Evolutionary conservation across 257 asterid genomes (phyloP).

Genomic region (Capsicum pubescens): DNA sequence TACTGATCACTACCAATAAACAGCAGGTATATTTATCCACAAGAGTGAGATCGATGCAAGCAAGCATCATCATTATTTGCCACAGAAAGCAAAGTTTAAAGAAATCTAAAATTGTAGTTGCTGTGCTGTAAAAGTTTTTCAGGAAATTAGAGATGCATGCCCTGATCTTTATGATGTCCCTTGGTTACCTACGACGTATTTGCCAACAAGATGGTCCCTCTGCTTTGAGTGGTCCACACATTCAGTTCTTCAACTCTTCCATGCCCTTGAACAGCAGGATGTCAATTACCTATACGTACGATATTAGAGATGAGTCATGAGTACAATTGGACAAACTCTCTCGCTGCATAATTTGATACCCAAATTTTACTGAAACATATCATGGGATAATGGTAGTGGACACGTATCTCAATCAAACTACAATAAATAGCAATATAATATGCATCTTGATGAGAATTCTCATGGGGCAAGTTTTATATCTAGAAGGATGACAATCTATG

Average conservation of each 20-base stretch:
- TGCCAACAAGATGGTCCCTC: conserved; percentile 91
- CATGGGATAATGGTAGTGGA: background rate
- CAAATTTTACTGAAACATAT: too few relatives aligned
- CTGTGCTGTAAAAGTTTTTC: conserved; percentile 66
- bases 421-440: background rate
- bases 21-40: background rate
- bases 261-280: conserved; percentile 85
- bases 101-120: conserved; percentile 65
- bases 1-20: background rate
- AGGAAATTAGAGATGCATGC: conserved; percentile 59
- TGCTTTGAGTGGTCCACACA: conserved; percentile 90
- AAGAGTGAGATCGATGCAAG: background rate
- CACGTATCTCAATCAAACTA: background rate
- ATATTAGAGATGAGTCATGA: background rate
- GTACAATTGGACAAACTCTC: background rate
- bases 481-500: background rate
- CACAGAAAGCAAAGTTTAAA: background rate
- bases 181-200: conserved; percentile 62
- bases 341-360: background rate
- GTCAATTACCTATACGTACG: conserved; percentile 68
- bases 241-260: conserved; percentile 68
- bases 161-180: conserved; percentile 63
- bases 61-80: background rate
- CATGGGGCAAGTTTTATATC: background rate
- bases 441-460: background rate